These are phyloP conservation scores for Stagonosporopsis chrysanthemi DNA, from an alignment of 2,329 filamentous ascomycete genomes.

Conservation along the genomic window DNA sequence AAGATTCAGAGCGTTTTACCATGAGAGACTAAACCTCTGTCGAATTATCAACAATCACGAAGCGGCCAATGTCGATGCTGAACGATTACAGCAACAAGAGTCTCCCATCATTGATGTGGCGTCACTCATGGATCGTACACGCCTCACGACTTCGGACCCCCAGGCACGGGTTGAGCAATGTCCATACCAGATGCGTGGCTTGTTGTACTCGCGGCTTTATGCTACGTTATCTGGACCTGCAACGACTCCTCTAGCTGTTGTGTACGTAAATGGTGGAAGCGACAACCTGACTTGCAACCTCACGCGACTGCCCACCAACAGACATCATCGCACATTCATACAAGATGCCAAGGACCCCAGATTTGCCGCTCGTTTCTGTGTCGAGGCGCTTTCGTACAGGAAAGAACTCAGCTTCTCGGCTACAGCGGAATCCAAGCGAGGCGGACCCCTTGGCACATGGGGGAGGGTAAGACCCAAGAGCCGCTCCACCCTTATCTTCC, in stretches of 20 bases:
- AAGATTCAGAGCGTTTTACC: too few relatives aligned
- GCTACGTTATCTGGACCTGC: too few relatives aligned
- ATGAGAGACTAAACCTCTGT: too few relatives aligned
- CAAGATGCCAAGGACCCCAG: not conserved
- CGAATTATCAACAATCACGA: too few relatives aligned
- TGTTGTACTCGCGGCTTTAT: too few relatives aligned
- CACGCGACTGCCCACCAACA: not conserved
- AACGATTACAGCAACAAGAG: not conserved
- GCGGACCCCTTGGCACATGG: not conserved
- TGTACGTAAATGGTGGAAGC: not conserved
- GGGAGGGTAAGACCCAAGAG: not conserved
- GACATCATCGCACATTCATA: not conserved
- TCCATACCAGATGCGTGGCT: too few relatives aligned
- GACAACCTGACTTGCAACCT: not conserved
- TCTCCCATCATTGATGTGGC: not conserved
- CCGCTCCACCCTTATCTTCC: not conserved
- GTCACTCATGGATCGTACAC: not conserved
- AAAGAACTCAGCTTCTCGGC: not conserved
- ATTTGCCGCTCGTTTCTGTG: not conserved
- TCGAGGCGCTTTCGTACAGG: not conserved
- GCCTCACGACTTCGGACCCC: too few relatives aligned
- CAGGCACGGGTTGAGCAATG: too few relatives aligned
- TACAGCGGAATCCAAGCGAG: conserved; percentile 3
- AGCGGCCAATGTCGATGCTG: not conserved
- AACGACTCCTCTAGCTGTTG: too few relatives aligned